phyloP scores from a whole-genome alignment of 805 yeast genomes.

The Wickerhamia fluorescens region DNA sequence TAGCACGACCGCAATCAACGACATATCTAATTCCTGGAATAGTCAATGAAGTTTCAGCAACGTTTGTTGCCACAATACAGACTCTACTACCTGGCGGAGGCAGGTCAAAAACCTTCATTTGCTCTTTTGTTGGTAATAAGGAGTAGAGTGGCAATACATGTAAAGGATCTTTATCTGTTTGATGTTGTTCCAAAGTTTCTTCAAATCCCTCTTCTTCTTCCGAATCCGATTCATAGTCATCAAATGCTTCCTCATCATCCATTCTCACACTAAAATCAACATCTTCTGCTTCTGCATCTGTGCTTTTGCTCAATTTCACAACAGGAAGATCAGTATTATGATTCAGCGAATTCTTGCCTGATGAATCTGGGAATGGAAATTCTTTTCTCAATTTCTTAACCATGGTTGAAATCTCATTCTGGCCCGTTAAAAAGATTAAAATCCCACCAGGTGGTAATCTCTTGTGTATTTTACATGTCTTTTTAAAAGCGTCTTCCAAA shows the following conservation, averaged over 20 bases:
- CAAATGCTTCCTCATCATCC: conserved; percentile 32
- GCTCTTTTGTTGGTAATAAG: conserved; percentile 87
- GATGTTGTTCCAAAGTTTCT: conserved; percentile 65
- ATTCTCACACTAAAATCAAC: conserved; percentile 59
- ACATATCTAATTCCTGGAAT: conserved; percentile 94
- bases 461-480: conserved; percentile 80
- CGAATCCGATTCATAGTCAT: conserved; percentile 43
- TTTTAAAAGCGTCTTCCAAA: conserved; percentile 77
- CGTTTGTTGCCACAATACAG: conserved; percentile 93
- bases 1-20: conserved; percentile 90
- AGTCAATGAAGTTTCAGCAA: conserved; percentile 95
- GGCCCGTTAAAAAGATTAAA: conserved; percentile 87
- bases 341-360: conserved; percentile 15
- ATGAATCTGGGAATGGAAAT: conserved; percentile 46
- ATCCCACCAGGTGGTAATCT: conserved; percentile 92
- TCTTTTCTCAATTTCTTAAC: conserved; percentile 63
- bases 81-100: conserved; percentile 84
- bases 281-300: conserved; percentile 81
- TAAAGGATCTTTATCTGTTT: conserved; percentile 67
- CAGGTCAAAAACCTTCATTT: conserved; percentile 80
- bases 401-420: conserved; percentile 75
- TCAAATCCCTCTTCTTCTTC: conserved; percentile 63
- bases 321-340: conserved; percentile 18
- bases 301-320: conserved; percentile 47
- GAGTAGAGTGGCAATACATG: conserved; percentile 92